Base-by-base conservation (phyloP, 225 moss, liverwort and hornwort genomes). In the Physcomitrellopsis africana region DNA sequence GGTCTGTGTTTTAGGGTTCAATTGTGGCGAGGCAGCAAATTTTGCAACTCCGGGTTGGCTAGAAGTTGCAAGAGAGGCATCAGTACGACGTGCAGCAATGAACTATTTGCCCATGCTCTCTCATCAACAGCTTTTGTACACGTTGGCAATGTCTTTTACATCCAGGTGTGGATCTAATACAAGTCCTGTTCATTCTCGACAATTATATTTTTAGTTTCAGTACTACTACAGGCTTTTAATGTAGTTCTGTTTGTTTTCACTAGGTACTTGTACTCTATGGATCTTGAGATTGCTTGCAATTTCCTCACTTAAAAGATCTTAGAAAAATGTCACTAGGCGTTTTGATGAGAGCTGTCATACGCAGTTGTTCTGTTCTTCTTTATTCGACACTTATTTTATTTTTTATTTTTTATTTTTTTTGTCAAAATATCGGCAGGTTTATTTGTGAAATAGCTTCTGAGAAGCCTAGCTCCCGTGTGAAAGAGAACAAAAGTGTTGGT, bases 21-120 rank as follows among this genome's bases (percentile, higher is more conserved):
- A 96, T 80, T 96, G 96, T 82, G 96, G 96, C 3, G 96, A 96
- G 85, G 96, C 96, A 29, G 96, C 96, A 57, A 96, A 96, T 81
- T 94, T 96, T 77, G 96, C 96, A 45, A 96, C 96, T 45, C 96
- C 96, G 63, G 92, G 89, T 7, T 96, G 96, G 96, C 67, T 96
- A 55, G 81, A 86, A 75, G 92, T 96, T 62, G 96, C 96, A 61
- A 94, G 94, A 81, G 96, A 96, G 63, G 96, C 96, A 78, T 94
- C 96, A 51, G 92, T 94, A 68, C 87, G 96, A 69, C 90, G 96
- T 79, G 96, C 96, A 43, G 92, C 91, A 64, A 96, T 96, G 96
- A 93, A 91, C 69, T 96, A 94, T 79, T 72, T 94, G 45, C 96
- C 96, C 44, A 96, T 96, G 96, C 93, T 96, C 74, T 96, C 96